Evolutionary conservation across 805 yeast genomes (phyloP).

Genomic region (Lipomyces orientalis): DNA sequence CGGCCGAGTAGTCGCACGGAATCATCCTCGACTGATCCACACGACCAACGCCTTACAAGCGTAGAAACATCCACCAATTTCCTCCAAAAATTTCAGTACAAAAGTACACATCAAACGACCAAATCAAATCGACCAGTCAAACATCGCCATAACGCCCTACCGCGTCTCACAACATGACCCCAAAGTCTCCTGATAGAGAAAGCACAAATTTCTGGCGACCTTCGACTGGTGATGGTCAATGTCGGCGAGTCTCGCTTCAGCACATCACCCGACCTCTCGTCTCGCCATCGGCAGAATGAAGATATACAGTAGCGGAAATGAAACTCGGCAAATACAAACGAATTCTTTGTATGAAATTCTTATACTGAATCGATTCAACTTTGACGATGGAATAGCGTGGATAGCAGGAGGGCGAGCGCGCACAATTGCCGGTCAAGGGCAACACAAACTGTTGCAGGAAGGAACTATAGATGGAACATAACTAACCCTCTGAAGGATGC

Average conservation of each 20-base stretch:
- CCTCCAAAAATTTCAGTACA: background rate
- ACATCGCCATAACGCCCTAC: background rate
- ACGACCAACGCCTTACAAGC: background rate
- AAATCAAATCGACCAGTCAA: background rate
- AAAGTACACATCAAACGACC: background rate
- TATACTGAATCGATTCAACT: background rate
- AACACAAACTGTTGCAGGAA: constrained; percentile 11
- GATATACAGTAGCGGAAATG: background rate
- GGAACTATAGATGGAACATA: constrained; percentile 12
- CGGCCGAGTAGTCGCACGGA: background rate
- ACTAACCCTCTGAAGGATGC: constrained; percentile 97
- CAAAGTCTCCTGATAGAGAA: background rate
- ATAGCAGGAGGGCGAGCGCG: constrained; percentile 6
- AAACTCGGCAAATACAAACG: background rate
- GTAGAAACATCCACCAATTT: background rate
- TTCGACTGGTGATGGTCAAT: background rate
- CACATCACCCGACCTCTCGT: background rate
- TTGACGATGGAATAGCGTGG: background rate
- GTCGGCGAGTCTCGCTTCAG: background rate
- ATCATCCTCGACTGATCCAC: background rate
- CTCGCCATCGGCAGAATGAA: background rate
- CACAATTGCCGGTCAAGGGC: background rate
- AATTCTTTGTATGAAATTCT: background rate
- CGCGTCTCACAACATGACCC: background rate
- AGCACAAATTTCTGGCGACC: background rate